These are phyloP conservation scores for Calocera viscosa DNA, from an alignment of 768 basidiomycete genomes.

Conservation along the genomic window DNA sequence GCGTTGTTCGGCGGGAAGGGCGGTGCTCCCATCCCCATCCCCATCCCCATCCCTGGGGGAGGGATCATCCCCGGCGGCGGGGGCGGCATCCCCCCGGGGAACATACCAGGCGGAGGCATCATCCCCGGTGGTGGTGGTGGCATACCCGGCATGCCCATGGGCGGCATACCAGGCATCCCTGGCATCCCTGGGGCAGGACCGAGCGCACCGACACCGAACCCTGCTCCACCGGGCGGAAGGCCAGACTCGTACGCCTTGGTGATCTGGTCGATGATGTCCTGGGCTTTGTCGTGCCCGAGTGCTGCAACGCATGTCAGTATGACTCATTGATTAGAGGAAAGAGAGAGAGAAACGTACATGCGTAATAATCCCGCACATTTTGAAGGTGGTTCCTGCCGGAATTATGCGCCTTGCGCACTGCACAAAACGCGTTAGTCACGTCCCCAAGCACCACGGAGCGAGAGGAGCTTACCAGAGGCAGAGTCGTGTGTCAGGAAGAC, in stretches of 20 bases:
- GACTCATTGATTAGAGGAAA: neutral
- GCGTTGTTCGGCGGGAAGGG: neutral
- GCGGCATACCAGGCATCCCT: neutral
- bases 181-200: neutral
- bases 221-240: slow-evolving; percentile 75
- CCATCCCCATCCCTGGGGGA: neutral
- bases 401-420: slow-evolving; percentile 97
- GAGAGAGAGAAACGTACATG: slow-evolving; percentile 44
- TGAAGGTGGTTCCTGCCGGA: slow-evolving; percentile 91
- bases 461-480: slow-evolving; percentile 52
- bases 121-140: slow-evolving; percentile 1
- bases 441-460: neutral
- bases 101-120: neutral
- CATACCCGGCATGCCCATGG: neutral
- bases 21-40: neutral
- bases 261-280: slow-evolving; percentile 97
- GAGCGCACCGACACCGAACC: slow-evolving; percentile 39
- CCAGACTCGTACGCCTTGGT: slow-evolving; percentile 82
- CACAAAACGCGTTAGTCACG: slow-evolving; percentile 16
- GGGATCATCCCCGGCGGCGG: neutral
- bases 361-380: slow-evolving; percentile 96
- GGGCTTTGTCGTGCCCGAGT: slow-evolving; percentile 80
- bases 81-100: neutral
- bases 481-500: slow-evolving; percentile 92
- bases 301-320: slow-evolving; percentile 19